These are phyloP conservation scores for Fusarium sp. DNA, from an alignment of 2,329 filamentous ascomycete species.

Conservation along the genomic window DNA sequence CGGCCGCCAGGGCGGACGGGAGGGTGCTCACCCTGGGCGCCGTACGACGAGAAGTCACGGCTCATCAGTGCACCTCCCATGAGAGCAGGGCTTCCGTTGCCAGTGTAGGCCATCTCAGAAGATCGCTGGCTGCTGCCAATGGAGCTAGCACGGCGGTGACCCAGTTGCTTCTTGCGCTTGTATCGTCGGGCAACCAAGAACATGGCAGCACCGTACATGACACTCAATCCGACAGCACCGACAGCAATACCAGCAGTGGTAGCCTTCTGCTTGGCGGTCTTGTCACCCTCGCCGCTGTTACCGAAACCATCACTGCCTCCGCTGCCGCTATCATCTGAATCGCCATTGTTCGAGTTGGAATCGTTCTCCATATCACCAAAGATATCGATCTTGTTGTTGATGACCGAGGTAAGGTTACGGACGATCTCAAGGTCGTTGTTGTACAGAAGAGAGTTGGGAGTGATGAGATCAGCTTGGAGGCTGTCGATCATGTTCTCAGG, in stretches of 20 bases:
- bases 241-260: slow-evolving; percentile 79
- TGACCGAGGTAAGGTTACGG: slow-evolving; percentile 79
- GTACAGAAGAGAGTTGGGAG: slow-evolving; percentile 81
- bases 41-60: slow-evolving; percentile 68
- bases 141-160: slow-evolving; percentile 83
- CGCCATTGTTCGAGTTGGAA: slow-evolving; percentile 48
- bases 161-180: slow-evolving; percentile 83
- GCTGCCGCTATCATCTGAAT: slow-evolving; percentile 54
- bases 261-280: slow-evolving; percentile 71
- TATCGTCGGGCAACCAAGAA: slow-evolving; percentile 92
- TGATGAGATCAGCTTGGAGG: slow-evolving; percentile 77
- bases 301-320: slow-evolving; percentile 59
- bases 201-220: slow-evolving; percentile 94
- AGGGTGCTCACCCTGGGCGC: slow-evolving; percentile 54
- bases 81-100: slow-evolving; percentile 67
- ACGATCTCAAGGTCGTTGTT: slow-evolving; percentile 75
- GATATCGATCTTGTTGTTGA: slow-evolving; percentile 80
- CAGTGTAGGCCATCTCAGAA: slow-evolving; percentile 67
- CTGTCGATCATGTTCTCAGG: slow-evolving; percentile 76
- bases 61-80: slow-evolving; percentile 78
- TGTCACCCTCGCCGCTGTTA: slow-evolving; percentile 59
- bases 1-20: slow-evolving; percentile 55
- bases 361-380: slow-evolving; percentile 58
- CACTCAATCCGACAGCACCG: slow-evolving; percentile 81
- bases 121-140: slow-evolving; percentile 65